phyloP scores from a whole-genome alignment of 768 basidiomycete species.

The Podaxis mareebaensis region DNA sequence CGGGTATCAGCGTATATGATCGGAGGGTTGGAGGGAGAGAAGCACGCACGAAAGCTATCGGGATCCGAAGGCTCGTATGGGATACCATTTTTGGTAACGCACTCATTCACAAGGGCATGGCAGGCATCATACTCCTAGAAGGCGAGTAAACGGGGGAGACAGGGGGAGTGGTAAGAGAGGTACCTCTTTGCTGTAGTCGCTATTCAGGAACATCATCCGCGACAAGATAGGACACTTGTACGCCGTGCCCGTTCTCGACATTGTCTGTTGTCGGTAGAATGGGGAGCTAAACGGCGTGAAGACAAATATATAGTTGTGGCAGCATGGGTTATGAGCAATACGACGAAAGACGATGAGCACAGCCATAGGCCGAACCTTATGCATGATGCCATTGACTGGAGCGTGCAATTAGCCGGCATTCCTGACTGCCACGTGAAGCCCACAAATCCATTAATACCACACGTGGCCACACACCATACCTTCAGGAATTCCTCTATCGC shows the following conservation, averaged over 20 bases:
- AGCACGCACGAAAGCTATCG: constrained; percentile 67
- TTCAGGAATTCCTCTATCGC: too few relatives aligned
- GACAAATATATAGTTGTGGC: too few relatives aligned
- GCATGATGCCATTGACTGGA: too few relatives aligned
- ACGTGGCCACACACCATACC: constrained; percentile 17
- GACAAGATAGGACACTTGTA: constrained; percentile 67
- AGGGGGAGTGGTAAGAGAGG: constrained; percentile 20
- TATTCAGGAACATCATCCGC: constrained; percentile 79
- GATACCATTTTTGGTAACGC: constrained; percentile 57
- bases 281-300: too few relatives aligned
- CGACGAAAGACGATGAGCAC: too few relatives aligned
- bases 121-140: constrained; percentile 74
- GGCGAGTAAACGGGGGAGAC: constrained; percentile 15
- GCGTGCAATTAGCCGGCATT: too few relatives aligned
- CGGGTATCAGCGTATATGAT: constrained; percentile 8
- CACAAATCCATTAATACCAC: neutral
- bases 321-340: too few relatives aligned
- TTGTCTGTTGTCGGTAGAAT: too few relatives aligned
- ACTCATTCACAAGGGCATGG: constrained; percentile 57
- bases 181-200: constrained; percentile 70
- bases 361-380: too few relatives aligned
- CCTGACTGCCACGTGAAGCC: too few relatives aligned
- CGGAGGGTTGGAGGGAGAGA: neutral
- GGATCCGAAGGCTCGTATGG: constrained; percentile 55
- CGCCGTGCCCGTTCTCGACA: neutral